These are phyloP conservation scores for Stropharia rugosoannulata DNA, from an alignment of 768 basidiomycete species.

Conservation along the genomic window DNA sequence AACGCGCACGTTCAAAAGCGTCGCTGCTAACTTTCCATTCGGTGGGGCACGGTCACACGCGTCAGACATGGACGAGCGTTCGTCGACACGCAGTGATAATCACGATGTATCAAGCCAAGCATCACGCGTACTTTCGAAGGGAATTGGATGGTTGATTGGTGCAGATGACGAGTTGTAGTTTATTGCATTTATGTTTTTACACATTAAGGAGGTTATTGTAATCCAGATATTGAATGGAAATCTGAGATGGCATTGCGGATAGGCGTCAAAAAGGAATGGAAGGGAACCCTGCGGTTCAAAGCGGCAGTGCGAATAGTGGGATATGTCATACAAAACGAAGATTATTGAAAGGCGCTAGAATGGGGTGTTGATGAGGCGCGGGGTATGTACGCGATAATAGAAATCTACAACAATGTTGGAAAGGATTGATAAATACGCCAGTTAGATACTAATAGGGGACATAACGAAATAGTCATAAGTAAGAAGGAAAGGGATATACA, in stretches of 20 bases:
- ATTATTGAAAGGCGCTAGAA: conserved; percentile 2
- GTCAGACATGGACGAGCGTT: conserved; percentile 42
- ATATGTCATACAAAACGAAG: conserved; percentile 8
- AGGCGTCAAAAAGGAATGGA: background rate
- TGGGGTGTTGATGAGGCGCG: background rate
- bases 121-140: conserved; percentile 77
- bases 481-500: background rate
- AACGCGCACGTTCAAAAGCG: conserved; percentile 72
- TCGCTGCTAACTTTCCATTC: conserved; percentile 76
- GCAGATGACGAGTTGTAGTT: conserved; percentile 56
- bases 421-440: conserved; percentile 4
- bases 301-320: conserved; percentile 1
- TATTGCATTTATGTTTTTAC: background rate
- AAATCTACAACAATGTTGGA: conserved; percentile 9
- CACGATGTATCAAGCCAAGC: conserved; percentile 76
- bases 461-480: conserved; percentile 6
- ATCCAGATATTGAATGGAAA: conserved; percentile 5
- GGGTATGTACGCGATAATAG: background rate
- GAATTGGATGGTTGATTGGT: conserved; percentile 96
- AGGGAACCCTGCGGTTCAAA: background rate
- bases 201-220: conserved; percentile 1
- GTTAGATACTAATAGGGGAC: background rate
- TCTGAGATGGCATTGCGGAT: background rate
- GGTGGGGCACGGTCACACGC: conserved; percentile 41
- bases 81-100: conserved; percentile 36